phyloP scores from a whole-genome alignment of 225 moss, liverwort and hornwort species.

The Sphagnum tenellum region DNA sequence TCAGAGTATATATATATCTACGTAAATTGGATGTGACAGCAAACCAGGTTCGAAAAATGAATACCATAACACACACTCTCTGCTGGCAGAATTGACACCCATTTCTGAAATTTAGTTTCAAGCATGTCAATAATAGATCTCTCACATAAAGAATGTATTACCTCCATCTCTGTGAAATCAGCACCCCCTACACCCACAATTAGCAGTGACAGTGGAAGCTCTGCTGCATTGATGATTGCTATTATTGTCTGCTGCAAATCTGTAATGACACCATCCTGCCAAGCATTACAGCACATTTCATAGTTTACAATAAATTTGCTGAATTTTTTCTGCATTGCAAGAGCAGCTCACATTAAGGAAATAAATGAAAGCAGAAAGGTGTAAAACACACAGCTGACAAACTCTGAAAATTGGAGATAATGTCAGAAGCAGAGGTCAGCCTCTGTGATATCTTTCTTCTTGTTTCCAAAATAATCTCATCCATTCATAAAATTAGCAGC shows the following conservation, averaged over 20 bases:
- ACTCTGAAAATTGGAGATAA: too few relatives aligned
- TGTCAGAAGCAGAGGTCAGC: too few relatives aligned
- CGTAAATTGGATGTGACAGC: too few relatives aligned
- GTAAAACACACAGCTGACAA: too few relatives aligned
- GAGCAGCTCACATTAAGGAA: too few relatives aligned
- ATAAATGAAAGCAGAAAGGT: too few relatives aligned
- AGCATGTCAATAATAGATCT: background rate
- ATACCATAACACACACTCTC: background rate
- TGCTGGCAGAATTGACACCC: too few relatives aligned
- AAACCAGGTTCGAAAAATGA: conserved; percentile 1
- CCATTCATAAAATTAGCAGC: background rate
- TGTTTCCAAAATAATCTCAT: background rate
- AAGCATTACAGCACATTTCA: background rate
- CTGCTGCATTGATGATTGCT: conserved; percentile 70
- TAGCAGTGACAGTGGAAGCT: conserved; percentile 68
- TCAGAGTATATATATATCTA: background rate
- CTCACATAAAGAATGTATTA: conserved; percentile 2
- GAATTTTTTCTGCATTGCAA: too few relatives aligned
- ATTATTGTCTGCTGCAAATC: conserved; percentile 67
- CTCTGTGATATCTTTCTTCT: too few relatives aligned
- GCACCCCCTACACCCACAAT: conserved; percentile 86
- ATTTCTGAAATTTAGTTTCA: too few relatives aligned
- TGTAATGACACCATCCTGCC: conserved; percentile 73
- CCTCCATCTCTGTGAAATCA: conserved; percentile 78
- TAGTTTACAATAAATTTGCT: too few relatives aligned